Conservation (phyloP, 352 stramenopile genomes). For the Globisporangium abappressorium region DNA sequence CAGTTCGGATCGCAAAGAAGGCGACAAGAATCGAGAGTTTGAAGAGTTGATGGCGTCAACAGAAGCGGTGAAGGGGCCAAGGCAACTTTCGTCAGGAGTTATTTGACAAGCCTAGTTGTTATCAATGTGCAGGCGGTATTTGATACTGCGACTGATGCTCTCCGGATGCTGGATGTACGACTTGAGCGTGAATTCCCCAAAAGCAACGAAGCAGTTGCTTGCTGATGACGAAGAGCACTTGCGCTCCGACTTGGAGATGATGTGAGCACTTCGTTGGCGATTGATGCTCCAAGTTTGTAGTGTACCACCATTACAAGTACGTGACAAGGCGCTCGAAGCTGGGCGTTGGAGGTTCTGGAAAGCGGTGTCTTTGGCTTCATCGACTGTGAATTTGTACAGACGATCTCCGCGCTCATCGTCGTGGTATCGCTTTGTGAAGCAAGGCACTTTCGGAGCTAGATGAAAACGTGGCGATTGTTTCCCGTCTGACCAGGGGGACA, state of each 20-base stretch:
- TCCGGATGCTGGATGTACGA: constrained; percentile 2
- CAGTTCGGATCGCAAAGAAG: not conserved
- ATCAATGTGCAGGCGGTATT: constrained; percentile 6
- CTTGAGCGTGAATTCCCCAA: constrained; percentile 7
- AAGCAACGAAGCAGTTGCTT: not conserved
- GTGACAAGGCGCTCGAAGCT: not conserved
- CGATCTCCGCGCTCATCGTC: constrained; percentile 10
- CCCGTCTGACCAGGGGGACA: not conserved
- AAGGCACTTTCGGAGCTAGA: constrained; percentile 1
- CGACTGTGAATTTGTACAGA: constrained; percentile 9
- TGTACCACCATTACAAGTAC: not conserved
- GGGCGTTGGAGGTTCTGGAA: not conserved
- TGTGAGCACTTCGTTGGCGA: constrained; percentile 7
- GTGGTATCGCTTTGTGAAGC: constrained; percentile 13
- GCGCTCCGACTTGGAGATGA: constrained; percentile 5
- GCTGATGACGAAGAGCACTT: not conserved
- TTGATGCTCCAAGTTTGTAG: not conserved
- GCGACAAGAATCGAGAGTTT: not conserved
- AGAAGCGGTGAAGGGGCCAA: not conserved
- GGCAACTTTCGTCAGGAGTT: not conserved
- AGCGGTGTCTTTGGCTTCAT: not conserved
- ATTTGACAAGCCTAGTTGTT: constrained; percentile 8
- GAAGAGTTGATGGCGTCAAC: constrained; percentile 4
- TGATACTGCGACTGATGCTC: not conserved
- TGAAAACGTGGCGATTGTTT: not conserved